Conservation (phyloP, 2,329 filamentous ascomycete genomes). For the Xylaria sp. region DNA sequence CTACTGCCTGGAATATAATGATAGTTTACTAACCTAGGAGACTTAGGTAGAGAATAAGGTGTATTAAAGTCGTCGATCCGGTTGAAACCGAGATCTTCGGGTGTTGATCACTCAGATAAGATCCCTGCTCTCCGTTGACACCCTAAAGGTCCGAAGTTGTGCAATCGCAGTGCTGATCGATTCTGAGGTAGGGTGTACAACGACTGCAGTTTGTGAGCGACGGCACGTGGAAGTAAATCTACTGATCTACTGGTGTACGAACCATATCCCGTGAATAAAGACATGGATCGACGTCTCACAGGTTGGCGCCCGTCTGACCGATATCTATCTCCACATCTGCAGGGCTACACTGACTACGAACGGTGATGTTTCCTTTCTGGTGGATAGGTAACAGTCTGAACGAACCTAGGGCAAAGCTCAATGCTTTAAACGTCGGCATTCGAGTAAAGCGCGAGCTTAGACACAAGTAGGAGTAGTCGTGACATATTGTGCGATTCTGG, state of each 20-base stretch:
- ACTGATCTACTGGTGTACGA: not conserved
- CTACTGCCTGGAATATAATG: not conserved
- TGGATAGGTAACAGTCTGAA: constrained; percentile 41
- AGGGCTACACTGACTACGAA: constrained; percentile 41
- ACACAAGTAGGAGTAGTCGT: constrained; percentile 30
- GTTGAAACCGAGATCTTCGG: constrained; percentile 31
- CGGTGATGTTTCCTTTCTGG: constrained; percentile 41
- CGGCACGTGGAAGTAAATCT: constrained; percentile 1
- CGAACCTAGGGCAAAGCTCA: constrained; percentile 40
- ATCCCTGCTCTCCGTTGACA: not conserved
- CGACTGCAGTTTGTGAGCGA: not conserved
- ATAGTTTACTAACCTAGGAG: not conserved
- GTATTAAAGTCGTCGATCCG: constrained; percentile 24
- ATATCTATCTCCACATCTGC: constrained; percentile 44
- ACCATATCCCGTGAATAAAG: not conserved
- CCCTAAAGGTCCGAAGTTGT: not conserved
- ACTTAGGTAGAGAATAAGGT: not conserved
- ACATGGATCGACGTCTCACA: constrained; percentile 15
- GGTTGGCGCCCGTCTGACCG: constrained; percentile 31
- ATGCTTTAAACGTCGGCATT: constrained; percentile 44
- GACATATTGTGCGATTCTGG: constrained; percentile 45
- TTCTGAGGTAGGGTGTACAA: not conserved
- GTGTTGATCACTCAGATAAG: constrained; percentile 12
- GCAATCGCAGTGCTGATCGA: constrained; percentile 8
- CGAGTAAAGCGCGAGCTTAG: constrained; percentile 37